Evolutionary conservation across 2,329 filamentous ascomycete genomes (phyloP).

Genomic region (Colletotrichum lindemuthianum): DNA sequence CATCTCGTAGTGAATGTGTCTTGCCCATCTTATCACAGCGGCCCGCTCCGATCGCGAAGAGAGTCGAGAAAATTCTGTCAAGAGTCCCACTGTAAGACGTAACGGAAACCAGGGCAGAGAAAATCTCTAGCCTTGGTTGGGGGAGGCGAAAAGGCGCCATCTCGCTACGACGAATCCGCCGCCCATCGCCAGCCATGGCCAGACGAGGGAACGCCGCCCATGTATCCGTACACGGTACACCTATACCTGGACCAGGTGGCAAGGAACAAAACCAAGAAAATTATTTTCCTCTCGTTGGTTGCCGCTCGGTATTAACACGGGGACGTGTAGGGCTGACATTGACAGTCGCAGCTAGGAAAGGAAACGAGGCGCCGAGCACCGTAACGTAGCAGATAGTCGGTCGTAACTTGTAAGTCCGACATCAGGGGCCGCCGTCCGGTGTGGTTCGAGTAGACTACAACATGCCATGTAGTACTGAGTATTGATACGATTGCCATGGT

Average conservation of each 20-base stretch:
- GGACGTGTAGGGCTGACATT: slow-evolving; percentile 30
- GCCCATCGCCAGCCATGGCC: slow-evolving; percentile 2
- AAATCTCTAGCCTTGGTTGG: slow-evolving; percentile 7
- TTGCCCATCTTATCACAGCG: slow-evolving; percentile 18
- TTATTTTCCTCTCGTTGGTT: background rate
- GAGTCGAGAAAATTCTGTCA: slow-evolving; percentile 25
- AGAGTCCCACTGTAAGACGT: slow-evolving; percentile 31
- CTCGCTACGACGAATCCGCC: slow-evolving; percentile 12
- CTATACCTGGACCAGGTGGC: no score
- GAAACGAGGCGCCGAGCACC: background rate
- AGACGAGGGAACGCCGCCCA: slow-evolving; percentile 2
- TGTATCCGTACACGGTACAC: no score
- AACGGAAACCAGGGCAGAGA: slow-evolving; percentile 27
- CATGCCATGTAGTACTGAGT: no score
- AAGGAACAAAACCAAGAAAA: background rate
- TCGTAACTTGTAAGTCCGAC: background rate
- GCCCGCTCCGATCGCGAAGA: slow-evolving; percentile 20
- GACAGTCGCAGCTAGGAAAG: slow-evolving; percentile 2
- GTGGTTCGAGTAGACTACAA: no score
- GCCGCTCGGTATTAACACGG: background rate
- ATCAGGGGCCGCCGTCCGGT: no score
- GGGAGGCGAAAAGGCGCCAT: slow-evolving; percentile 13
- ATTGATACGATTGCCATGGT: no score
- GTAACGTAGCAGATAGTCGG: slow-evolving; percentile 4
- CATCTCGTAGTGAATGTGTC: slow-evolving; percentile 19